A percentile compares a stretch with the other conserved stretches of the same genome.
Conservation (phyloP, 176 grass and related monocot species). For the Aegilops sharonensis region DNA sequence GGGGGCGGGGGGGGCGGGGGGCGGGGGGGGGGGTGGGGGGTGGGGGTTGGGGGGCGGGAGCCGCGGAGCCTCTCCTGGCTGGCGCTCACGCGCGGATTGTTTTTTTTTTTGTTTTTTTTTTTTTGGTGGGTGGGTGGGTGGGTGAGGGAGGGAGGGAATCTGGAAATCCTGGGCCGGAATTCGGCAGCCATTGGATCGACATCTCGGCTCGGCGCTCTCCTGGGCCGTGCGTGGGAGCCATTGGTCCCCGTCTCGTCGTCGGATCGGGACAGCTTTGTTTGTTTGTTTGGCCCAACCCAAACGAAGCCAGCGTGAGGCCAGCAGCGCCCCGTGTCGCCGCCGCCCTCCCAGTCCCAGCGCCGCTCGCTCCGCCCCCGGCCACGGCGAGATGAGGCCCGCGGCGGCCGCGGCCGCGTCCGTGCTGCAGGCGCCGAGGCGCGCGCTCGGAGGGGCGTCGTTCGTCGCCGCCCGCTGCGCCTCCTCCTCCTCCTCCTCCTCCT, state of each 20-base stretch:
- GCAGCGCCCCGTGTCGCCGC: neutral
- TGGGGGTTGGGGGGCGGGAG: no score
- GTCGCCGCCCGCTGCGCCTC: constrained; percentile 42
- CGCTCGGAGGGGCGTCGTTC: neutral
- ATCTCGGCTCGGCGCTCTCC: fast-evolving
- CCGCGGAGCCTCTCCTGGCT: neutral
- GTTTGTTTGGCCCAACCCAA: constrained; percentile 12
- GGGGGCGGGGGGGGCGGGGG: no score
- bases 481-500: constrained; percentile 23
- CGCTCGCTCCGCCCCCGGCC: no score
- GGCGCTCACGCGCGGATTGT: neutral
- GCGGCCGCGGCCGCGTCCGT: constrained; percentile 45
- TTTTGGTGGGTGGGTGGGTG: no score
- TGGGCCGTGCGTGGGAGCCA: neutral
- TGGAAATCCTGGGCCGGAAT: neutral
- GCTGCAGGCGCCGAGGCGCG: constrained; percentile 24
- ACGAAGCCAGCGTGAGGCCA: no score
- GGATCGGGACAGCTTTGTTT: neutral
- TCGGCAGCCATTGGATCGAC: neutral
- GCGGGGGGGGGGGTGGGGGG: no score
- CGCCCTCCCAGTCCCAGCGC: no score
- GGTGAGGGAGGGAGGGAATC: no score
- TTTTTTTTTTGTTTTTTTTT: neutral
- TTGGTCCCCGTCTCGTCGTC: neutral
- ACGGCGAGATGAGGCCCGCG: constrained; percentile 45